Evolutionary conservation across 169 alveolate genomes (phyloP), one percentile per base, ranked within the genome.

Genomic region (Toxoplasma gondii): DNA sequence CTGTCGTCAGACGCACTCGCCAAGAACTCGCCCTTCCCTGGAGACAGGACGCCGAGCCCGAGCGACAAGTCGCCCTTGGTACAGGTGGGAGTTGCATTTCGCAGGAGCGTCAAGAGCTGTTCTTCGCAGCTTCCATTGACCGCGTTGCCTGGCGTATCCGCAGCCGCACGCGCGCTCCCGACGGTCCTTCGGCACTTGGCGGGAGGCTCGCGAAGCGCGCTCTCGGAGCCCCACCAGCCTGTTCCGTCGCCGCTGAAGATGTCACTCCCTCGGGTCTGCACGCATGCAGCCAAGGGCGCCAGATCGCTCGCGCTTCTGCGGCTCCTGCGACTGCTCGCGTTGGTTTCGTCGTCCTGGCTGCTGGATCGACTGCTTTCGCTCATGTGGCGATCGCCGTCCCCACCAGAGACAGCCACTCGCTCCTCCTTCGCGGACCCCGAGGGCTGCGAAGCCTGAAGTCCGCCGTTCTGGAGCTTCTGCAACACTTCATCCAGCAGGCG

Each of bases 381-480:
- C 24, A 31, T 22, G 64, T 31, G 53, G 67, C 90, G 53, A 24
- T 43, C 54, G 90, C n/a, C 64, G 27, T 43, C 54, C 39, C 69
- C 39, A 24, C 49, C 36, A 22, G 67, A 9, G 69, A 41, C 58
- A 49, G 58, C 90, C 29, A 39, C 34, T 16, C 69, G 41, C 17
- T 82, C 67, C n/a, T 43, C 67, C 36, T 49, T 39, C 41, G 38
- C 64, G 90, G 54, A 4, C 69, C 43, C 90, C 41, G 67, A 22
- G 19, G 38, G 64, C 53, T 16, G 49, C 12, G 39, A 74, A 27
- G 69, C 90, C 64, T 38, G 67, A n/a, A 43, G 67, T 16, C 44
- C 90, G 38, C 90, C 93, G 45, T 53, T 2, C 45, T 90, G 93
- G 70, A 90, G 93, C 88, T 90, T 90, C 88, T 90, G 93, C 41